Evolutionary conservation across 306 rosid genomes (phyloP), one percentile per base, ranked within the genome.

Genomic region (Medicago arabica): DNA sequence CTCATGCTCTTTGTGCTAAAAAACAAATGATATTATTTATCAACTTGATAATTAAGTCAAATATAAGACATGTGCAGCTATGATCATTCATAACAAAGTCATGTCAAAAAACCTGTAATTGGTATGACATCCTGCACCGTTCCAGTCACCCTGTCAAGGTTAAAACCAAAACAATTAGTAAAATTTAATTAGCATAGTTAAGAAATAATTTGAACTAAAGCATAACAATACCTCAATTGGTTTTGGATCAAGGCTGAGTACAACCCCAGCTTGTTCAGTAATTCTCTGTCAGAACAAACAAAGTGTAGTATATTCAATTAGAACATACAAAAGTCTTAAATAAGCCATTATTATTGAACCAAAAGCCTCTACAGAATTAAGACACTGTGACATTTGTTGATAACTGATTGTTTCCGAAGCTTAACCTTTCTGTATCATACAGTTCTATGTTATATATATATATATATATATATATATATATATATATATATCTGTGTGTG

Each of bases 81-180:
- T 80, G 47, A 75, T 34, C 5, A 34, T 58, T 66, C 57, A 68
- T 75, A 16, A 60, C 28, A 59, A 31, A 80, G 34, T 41, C 14
- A 21, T 41, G 73, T 21, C 11, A 50, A 72, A 75, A 34, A 82
- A 96, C 99, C 99, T 96, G 90, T 71, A 96, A 81, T 96, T 96
- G 85, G 98, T 92, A 91, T 96, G 99, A 86, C 92, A 87, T 77
- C 99, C 98, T 18, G 99, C 99, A 71, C 99, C 98, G 66, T 96
- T 96, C 99, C 98, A 96, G 79, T 96, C 98, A 82, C 99, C 99
- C 99, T 96, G 85, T 21, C 50, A 71, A 69, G 41, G 75, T 76
- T 68, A 78, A 44, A 66, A 38, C 38, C 67, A 72, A 50, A 59
- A 77, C 39, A 34, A 43, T 69, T 72, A 78, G 72, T 28, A 74